phyloP scores from a whole-genome alignment of 305 asterid genomes.

The Solanum aculeatissimum region DNA sequence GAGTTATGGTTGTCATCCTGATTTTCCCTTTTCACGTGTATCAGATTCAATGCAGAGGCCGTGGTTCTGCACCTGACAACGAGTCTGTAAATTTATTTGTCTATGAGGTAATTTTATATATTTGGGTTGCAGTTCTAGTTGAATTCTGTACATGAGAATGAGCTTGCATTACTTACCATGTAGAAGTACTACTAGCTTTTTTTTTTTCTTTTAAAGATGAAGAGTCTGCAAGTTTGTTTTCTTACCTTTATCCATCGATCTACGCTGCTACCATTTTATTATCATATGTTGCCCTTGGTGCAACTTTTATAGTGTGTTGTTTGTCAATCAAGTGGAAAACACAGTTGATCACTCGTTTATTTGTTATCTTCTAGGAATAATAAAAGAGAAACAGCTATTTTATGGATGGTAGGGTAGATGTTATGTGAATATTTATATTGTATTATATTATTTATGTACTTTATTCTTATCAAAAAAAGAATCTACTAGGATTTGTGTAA shows the following conservation, averaged over 20 bases:
- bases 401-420: background rate
- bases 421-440: background rate
- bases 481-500: background rate
- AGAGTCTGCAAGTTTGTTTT: background rate
- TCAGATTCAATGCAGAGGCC: conserved; percentile 96
- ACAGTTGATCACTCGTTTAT: background rate
- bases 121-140: background rate
- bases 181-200: background rate
- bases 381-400: background rate
- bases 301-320: background rate
- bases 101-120: conserved; percentile 54
- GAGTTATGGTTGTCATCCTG: background rate
- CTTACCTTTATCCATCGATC: background rate
- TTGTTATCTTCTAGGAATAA: background rate
- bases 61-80: conserved; percentile 91
- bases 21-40: conserved; percentile 8
- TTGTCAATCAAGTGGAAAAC: background rate
- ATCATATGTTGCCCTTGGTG: background rate
- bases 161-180: background rate
- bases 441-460: background rate
- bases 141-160: background rate
- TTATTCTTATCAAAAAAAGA: background rate
- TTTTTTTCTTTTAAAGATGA: too few species aligned
- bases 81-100: conserved; percentile 80
- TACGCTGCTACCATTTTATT: background rate